Conservation (phyloP, 768 basidiomycete genomes). For the Leucosporidium yakuticum region DNA sequence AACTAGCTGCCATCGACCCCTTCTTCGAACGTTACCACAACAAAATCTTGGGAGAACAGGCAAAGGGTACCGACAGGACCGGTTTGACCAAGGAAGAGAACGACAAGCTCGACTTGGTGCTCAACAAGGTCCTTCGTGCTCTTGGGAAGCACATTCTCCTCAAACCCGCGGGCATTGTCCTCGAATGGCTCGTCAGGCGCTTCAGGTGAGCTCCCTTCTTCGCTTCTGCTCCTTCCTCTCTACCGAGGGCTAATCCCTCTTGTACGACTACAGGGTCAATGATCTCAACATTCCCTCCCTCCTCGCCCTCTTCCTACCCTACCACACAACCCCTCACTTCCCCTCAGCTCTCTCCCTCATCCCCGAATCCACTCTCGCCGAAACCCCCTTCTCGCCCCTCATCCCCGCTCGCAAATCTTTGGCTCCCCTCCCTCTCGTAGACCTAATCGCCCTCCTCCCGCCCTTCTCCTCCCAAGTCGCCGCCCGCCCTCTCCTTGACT, state of each 20-base stretch:
- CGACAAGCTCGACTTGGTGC: slow-evolving; percentile 56
- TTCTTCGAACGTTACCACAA: slow-evolving; percentile 70
- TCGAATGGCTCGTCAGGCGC: slow-evolving; percentile 91
- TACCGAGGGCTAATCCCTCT: not conserved
- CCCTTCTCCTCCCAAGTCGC: slow-evolving; percentile 57
- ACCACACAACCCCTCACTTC: slow-evolving; percentile 91
- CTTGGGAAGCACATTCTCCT: slow-evolving; percentile 79
- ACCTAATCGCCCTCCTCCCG: slow-evolving; percentile 51
- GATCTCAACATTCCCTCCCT: slow-evolving; percentile 82
- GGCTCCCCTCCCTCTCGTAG: slow-evolving; percentile 63
- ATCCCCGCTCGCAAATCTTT: slow-evolving; percentile 69
- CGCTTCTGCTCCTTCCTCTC: not conserved
- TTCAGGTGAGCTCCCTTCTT: slow-evolving; percentile 59
- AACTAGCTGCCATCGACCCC: slow-evolving; percentile 79
- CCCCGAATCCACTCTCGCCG: slow-evolving; percentile 41
- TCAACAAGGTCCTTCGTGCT: slow-evolving; percentile 60
- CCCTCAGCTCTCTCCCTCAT: slow-evolving; percentile 85
- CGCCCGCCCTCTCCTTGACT: slow-evolving; percentile 65
- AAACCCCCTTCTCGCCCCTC: slow-evolving; percentile 51
- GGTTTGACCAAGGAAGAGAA: slow-evolving; percentile 60
- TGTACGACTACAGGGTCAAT: slow-evolving; percentile 57
- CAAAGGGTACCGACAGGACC: slow-evolving; percentile 71
- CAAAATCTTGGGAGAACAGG: slow-evolving; percentile 69
- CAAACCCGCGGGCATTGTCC: slow-evolving; percentile 66
- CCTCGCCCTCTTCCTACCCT: slow-evolving; percentile 79